These are phyloP conservation scores for Exophiala lecanii-corni DNA, from an alignment of 2,329 filamentous ascomycete species.

Conservation along the genomic window DNA sequence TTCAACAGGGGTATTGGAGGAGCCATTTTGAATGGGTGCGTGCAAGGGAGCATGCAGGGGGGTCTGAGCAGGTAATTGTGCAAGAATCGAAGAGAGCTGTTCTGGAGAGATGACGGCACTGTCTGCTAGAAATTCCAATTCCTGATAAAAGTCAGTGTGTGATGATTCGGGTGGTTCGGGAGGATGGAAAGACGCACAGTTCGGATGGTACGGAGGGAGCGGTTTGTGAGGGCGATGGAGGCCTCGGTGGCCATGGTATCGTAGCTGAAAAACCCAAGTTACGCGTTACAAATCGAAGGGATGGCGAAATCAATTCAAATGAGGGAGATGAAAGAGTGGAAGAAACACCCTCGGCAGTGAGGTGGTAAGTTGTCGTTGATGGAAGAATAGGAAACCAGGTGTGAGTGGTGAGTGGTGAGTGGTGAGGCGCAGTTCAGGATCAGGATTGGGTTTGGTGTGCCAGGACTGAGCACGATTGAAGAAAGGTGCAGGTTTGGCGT, in stretches of 20 bases:
- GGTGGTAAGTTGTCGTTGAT: constrained; percentile 12
- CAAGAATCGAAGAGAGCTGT: constrained; percentile 69
- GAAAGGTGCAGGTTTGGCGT: no score
- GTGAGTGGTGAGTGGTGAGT: background rate
- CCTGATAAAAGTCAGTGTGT: constrained; percentile 49
- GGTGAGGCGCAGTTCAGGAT: constrained; percentile 11
- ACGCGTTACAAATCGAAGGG: constrained; percentile 13
- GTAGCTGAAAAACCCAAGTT: constrained; percentile 5
- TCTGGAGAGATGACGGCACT: constrained; percentile 70
- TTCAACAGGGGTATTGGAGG: constrained; percentile 35
- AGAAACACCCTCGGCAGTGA: constrained; percentile 14
- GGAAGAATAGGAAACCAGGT: constrained; percentile 4
- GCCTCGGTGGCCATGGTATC: constrained; percentile 28
- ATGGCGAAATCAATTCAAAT: background rate
- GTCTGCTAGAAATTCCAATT: constrained; percentile 85
- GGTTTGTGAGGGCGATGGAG: constrained; percentile 62
- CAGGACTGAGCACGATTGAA: no score
- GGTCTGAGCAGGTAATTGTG: constrained; percentile 66
- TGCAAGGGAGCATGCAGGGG: constrained; percentile 33
- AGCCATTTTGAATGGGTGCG: constrained; percentile 30
- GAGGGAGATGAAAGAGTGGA: constrained; percentile 17
- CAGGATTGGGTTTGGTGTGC: no score
- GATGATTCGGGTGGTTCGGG: constrained; percentile 7
- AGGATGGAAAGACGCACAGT: constrained; percentile 53
- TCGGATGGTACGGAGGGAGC: constrained; percentile 82